Percentiles rank a stretch among this genome's conserved stretches.
Conservation (phyloP, 345 rosid species). For the Eucalyptus brandiana region DNA sequence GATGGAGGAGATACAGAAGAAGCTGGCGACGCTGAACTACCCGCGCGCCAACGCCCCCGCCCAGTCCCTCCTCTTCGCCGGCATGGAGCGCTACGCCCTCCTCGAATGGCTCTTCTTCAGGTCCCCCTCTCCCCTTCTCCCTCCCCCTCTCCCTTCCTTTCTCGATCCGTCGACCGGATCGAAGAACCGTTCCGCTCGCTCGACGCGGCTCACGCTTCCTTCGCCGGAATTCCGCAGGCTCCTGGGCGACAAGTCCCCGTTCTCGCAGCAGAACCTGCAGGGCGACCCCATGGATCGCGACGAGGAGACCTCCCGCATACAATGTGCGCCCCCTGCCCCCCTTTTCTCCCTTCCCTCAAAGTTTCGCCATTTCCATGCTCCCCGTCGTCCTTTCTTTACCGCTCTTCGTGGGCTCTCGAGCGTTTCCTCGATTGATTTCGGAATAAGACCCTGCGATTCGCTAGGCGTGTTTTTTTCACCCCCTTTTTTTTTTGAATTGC, state of each 20-base stretch:
- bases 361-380: background rate
- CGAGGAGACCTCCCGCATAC: conserved; percentile 93
- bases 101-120: conserved; percentile 97
- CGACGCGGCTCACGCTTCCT: background rate
- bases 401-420: background rate
- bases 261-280: conserved; percentile 78
- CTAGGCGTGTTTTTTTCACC: background rate
- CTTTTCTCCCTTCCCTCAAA: background rate
- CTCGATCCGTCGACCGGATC: background rate
- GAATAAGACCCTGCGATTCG: background rate
- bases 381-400: background rate
- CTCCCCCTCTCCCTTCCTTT: background rate
- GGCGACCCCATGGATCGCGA: conserved; percentile 84
- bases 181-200: background rate
- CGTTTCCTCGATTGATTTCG: background rate
- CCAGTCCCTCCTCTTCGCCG: conserved; percentile 97
- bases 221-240: conserved; percentile 28
- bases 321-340: conserved; percentile 17
- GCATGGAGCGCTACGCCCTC: conserved; percentile 97
- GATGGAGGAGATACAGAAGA: conserved; percentile 91
- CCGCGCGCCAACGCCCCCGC: conserved; percentile 87
- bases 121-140: background rate
- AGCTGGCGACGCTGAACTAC: conserved; percentile 49
- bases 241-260: conserved; percentile 90
- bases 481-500: background rate